Percentiles rank a stretch among this genome's conserved stretches.
Conservation (phyloP, 257 asterid genomes). For the Mentha longifolia region DNA sequence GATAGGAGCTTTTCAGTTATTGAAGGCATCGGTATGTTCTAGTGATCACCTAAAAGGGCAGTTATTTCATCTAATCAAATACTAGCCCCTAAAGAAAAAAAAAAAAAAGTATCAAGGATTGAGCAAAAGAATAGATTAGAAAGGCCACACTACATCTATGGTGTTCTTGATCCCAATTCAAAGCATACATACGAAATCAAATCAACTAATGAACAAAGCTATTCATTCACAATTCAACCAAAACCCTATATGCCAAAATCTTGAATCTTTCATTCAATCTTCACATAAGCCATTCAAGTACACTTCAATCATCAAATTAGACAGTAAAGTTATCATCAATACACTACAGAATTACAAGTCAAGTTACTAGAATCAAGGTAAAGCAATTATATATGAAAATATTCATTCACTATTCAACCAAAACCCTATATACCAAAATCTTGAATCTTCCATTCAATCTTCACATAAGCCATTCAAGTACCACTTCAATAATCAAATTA, state of each 20-base stretch:
- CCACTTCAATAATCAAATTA: not conserved
- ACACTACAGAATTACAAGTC: slow-evolving; percentile 14
- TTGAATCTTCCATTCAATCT: slow-evolving; percentile 9
- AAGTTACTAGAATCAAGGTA: not conserved
- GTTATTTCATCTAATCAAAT: slow-evolving; percentile 15
- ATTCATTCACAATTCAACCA: not conserved
- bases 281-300: not conserved
- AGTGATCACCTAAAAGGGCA: slow-evolving; percentile 4
- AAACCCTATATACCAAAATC: not conserved
- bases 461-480: not conserved
- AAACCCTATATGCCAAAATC: not conserved
- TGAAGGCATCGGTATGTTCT: not conserved
- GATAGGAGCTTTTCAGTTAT: not conserved
- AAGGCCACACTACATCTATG: not conserved
- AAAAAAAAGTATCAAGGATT: not conserved
- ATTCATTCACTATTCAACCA: not conserved
- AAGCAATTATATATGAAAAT: not conserved
- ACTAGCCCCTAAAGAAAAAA: not conserved
- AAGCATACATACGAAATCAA: not conserved
- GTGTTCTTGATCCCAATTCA: slow-evolving; percentile 3
- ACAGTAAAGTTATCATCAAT: slow-evolving; percentile 5
- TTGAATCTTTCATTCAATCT: slow-evolving; percentile 11
- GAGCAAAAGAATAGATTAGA: not conserved
- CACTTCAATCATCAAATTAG: not conserved
- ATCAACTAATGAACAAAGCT: slow-evolving; percentile 21